These are phyloP conservation scores for Hirsutella thompsonii DNA, from an alignment of 2,329 filamentous ascomycete genomes.

Conservation along the genomic window DNA sequence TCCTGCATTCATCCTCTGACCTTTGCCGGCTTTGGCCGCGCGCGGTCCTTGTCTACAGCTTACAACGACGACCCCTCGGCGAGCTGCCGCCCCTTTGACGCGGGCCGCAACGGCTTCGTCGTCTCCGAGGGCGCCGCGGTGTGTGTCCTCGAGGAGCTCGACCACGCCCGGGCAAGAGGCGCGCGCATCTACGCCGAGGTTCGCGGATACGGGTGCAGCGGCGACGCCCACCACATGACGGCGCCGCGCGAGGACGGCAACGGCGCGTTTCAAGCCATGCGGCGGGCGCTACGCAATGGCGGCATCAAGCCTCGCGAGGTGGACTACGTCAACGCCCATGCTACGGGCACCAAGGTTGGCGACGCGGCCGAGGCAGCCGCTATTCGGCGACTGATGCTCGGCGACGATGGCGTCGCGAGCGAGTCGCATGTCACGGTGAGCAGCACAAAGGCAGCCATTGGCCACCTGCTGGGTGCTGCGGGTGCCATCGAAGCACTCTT, in stretches of 20 bases:
- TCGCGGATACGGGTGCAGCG: conserved; percentile 77
- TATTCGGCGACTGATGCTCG: conserved; percentile 65
- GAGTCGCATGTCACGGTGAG: conserved; percentile 66
- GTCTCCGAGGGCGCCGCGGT: conserved; percentile 87
- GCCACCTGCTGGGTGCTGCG: conserved; percentile 82
- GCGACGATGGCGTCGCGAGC: conserved; percentile 49
- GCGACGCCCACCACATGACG: conserved; percentile 89
- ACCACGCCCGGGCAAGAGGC: conserved; percentile 69
- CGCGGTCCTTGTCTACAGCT: conserved; percentile 69
- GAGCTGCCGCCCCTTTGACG: conserved; percentile 81
- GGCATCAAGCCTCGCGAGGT: conserved; percentile 54
- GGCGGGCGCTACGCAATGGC: conserved; percentile 63
- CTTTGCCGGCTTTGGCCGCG: conserved; percentile 80
- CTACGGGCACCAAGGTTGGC: conserved; percentile 75
- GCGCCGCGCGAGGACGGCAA: conserved; percentile 72
- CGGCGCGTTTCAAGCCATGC: conserved; percentile 79
- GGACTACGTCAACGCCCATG: conserved; percentile 92
- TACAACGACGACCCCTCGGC: conserved; percentile 61
- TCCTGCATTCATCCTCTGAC: conserved; percentile 92
- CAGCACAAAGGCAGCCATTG: conserved; percentile 87
- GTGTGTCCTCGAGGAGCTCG: conserved; percentile 75
- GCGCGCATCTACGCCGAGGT: conserved; percentile 83
- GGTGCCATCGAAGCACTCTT: conserved; percentile 87
- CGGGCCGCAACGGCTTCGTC: conserved; percentile 70
- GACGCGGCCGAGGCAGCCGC: conserved; percentile 81